These are phyloP conservation scores for Populus trichocarpa DNA, from an alignment of 441 rosid species.

Conservation along the genomic window DNA sequence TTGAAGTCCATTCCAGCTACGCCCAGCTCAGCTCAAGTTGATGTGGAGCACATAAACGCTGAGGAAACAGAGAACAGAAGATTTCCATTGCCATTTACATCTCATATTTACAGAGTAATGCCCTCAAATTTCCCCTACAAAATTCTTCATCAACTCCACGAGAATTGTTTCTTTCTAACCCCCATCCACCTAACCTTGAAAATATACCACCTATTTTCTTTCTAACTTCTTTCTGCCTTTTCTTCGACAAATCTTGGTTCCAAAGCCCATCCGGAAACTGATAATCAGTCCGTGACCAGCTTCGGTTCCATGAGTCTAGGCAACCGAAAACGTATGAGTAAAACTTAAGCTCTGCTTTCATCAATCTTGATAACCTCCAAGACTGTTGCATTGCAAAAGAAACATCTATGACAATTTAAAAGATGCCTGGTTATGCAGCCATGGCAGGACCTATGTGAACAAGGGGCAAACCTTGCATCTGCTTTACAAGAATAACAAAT, in stretches of 20 bases:
- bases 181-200: not conserved
- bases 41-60: not conserved
- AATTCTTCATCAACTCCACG: constrained; percentile 25
- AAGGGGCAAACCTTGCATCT: constrained; percentile 76
- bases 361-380: constrained; percentile 47
- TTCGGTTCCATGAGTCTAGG: not conserved
- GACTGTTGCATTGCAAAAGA: constrained; percentile 94
- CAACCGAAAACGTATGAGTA: not conserved
- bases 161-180: constrained; percentile 5
- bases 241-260: not conserved
- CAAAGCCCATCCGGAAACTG: not conserved
- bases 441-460: constrained; percentile 84
- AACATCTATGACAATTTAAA: constrained; percentile 86
- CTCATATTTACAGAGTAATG: constrained; percentile 61
- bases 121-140: constrained; percentile 47
- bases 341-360: constrained; percentile 16
- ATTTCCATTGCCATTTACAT: constrained; percentile 44
- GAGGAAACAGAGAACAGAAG: not conserved
- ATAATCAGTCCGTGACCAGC: no score
- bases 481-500: constrained; percentile 74
- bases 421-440: constrained; percentile 97
- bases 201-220: not conserved
- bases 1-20: no score
- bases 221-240: not conserved
- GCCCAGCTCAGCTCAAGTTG: no score